These are phyloP conservation scores for Casuarina equisetifolia DNA, from an alignment of 306 rosid species.

Conservation along the genomic window DNA sequence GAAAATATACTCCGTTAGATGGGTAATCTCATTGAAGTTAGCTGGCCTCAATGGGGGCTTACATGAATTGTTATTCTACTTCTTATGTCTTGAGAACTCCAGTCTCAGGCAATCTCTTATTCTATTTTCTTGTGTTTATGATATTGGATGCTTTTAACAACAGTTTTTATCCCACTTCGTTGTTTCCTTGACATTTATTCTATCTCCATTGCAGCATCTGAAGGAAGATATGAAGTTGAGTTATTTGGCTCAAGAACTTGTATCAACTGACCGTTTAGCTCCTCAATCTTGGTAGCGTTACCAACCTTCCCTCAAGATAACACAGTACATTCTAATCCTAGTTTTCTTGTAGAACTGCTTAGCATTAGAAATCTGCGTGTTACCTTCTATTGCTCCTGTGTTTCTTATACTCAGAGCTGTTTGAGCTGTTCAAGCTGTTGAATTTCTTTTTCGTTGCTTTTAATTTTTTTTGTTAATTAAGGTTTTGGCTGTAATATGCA, in stretches of 20 bases:
- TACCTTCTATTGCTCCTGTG: not conserved
- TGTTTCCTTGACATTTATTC: constrained; percentile 31
- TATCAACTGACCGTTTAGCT: constrained; percentile 90
- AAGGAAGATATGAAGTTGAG: constrained; percentile 98
- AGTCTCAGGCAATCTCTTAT: not conserved
- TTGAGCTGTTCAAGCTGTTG: no score
- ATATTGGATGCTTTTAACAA: constrained; percentile 7
- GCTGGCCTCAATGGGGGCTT: not conserved
- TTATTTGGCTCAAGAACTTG: constrained; percentile 88
- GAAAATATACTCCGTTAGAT: constrained; percentile 1
- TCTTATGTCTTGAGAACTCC: not conserved
- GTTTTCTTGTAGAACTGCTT: not conserved
- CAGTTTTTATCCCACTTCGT: constrained; percentile 15
- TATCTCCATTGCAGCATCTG: constrained; percentile 72
- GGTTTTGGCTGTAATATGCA: not conserved
- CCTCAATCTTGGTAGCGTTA: constrained; percentile 92
- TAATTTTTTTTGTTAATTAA: not conserved
- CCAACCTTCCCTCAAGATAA: constrained; percentile 5
- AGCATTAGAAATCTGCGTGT: not conserved
- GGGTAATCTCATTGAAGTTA: not conserved
- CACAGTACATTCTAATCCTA: not conserved
- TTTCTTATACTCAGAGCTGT: not conserved
- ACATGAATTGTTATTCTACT: not conserved
- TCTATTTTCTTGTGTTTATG: not conserved
- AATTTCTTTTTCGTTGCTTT: not conserved